Percentiles rank a stretch among this genome's conserved stretches.
Evolutionary conservation across 1,284 basidiomycete genomes (phyloP).

Genomic region (Fomes fomentarius): DNA sequence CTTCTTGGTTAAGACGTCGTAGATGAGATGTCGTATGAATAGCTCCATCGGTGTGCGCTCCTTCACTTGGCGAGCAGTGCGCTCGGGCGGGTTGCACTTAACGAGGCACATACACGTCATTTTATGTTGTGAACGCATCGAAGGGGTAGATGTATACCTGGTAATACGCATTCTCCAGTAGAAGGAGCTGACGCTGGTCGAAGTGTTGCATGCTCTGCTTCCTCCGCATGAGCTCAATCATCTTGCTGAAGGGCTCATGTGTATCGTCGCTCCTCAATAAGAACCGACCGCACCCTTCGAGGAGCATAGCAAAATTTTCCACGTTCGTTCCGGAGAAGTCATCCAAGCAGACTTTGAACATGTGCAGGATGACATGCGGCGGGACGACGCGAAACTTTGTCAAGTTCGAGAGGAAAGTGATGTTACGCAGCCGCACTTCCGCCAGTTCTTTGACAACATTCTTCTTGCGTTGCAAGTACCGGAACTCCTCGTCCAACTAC

Average conservation of each 20-base stretch:
- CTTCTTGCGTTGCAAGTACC: slow-evolving; percentile 94
- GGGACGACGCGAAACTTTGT: slow-evolving; percentile 97
- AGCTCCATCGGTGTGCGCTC: slow-evolving; percentile 87
- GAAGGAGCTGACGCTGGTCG: slow-evolving; percentile 85
- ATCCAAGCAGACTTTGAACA: slow-evolving; percentile 96
- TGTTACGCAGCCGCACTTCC: slow-evolving; percentile 86
- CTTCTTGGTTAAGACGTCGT: slow-evolving; percentile 88
- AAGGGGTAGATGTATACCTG: slow-evolving; percentile 56
- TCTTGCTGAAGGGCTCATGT: slow-evolving; percentile 78
- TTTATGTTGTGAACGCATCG: not conserved
- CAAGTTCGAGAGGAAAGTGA: slow-evolving; percentile 87
- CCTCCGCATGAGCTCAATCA: slow-evolving; percentile 93
- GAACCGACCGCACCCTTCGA: slow-evolving; percentile 96
- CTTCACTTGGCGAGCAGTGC: slow-evolving; percentile 84
- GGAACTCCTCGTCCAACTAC: slow-evolving; percentile 95
- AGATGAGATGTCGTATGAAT: slow-evolving; percentile 93
- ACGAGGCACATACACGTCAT: not conserved
- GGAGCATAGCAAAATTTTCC: slow-evolving; percentile 89
- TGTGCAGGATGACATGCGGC: slow-evolving; percentile 90
- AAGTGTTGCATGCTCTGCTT: slow-evolving; percentile 94
- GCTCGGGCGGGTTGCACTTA: slow-evolving; percentile 96
- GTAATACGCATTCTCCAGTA: slow-evolving; percentile 98
- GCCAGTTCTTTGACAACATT: slow-evolving; percentile 89
- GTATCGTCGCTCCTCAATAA: slow-evolving; percentile 90
- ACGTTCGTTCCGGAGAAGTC: slow-evolving; percentile 93